A percentile compares a stretch with the other conserved stretches of the same genome.
phyloP scores from a whole-genome alignment of 176 grass and related monocot species.

The Echinochloa phyllopogon region DNA sequence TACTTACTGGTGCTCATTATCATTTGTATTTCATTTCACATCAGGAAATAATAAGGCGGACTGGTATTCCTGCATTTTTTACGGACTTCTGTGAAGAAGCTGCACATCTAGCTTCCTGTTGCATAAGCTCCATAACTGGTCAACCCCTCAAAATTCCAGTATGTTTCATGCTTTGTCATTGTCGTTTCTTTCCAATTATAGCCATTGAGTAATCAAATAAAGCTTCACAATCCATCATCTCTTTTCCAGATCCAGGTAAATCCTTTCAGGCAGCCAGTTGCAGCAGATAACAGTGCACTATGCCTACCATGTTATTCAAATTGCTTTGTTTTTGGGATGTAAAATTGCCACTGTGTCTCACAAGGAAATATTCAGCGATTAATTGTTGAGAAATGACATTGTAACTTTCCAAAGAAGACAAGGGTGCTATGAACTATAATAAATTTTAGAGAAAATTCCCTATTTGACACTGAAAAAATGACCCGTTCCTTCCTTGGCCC shows the following conservation, averaged over 20 bases:
- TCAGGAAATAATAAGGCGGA: slow-evolving; percentile 73
- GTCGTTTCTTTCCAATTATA: slow-evolving; percentile 10
- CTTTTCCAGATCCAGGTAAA: slow-evolving; percentile 80
- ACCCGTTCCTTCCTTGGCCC: no score
- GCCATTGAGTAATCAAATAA: slow-evolving; percentile 21
- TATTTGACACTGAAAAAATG: no score
- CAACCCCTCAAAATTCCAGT: slow-evolving; percentile 68
- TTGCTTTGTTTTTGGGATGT: slow-evolving; percentile 87
- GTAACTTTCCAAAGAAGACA: slow-evolving; percentile 19
- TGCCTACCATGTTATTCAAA: slow-evolving; percentile 93
- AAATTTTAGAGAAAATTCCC: no score
- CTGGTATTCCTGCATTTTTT: slow-evolving; percentile 75
- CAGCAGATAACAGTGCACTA: slow-evolving; percentile 64
- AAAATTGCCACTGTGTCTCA: slow-evolving; percentile 35
- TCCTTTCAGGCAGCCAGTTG: slow-evolving; percentile 93
- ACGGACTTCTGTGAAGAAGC: slow-evolving; percentile 99
- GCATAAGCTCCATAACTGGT: slow-evolving; percentile 66
- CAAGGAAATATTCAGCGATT: slow-evolving; percentile 16
- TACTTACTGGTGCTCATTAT: slow-evolving; percentile 2
- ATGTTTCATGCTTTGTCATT: slow-evolving; percentile 40
- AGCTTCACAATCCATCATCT: slow-evolving; percentile 4
- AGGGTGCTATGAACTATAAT: slow-evolving; percentile 27
- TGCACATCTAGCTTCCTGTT: slow-evolving; percentile 82
- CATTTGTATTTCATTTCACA: slow-evolving; percentile 31
- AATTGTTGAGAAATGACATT: slow-evolving; percentile 2